These are phyloP conservation scores for Escovopsis sp. DNA, from an alignment of 2,329 filamentous ascomycete genomes.

Conservation along the genomic window DNA sequence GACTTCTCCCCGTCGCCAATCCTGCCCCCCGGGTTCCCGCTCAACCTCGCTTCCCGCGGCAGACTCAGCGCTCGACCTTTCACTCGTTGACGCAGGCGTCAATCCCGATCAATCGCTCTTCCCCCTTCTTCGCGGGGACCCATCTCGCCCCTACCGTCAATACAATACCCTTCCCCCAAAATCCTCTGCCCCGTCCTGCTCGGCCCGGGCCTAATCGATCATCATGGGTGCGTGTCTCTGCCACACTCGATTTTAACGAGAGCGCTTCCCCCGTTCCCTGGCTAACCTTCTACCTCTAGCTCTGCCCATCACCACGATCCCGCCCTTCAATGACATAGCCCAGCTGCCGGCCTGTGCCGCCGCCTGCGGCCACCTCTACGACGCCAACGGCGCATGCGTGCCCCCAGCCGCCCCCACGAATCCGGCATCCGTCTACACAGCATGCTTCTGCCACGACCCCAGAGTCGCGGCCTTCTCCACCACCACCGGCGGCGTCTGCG, in stretches of 20 bases:
- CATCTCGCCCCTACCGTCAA: no score
- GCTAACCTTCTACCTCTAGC: constrained; percentile 1
- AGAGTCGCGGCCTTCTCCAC: constrained; percentile 42
- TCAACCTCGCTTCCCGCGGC: no score
- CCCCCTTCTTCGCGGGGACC: no score
- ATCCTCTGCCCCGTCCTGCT: no score
- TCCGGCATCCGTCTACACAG: constrained; percentile 38
- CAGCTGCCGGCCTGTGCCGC: constrained; percentile 46
- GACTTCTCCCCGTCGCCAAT: no score
- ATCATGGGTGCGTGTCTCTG: constrained; percentile 20
- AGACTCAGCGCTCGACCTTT: no score
- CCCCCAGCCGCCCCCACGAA: constrained; percentile 37
- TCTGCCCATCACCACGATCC: constrained; percentile 30
- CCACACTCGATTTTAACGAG: neutral
- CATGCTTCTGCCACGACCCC: constrained; percentile 59
- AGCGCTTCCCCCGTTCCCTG: neutral
- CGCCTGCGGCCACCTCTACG: constrained; percentile 43
- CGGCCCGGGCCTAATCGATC: no score
- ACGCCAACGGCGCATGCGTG: constrained; percentile 58
- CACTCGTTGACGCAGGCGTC: no score
- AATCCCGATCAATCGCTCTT: no score
- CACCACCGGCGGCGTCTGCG: constrained; percentile 45
- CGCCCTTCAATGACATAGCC: constrained; percentile 31
- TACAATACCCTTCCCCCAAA: no score
- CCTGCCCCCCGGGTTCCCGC: no score